Evolutionary conservation across 2,329 filamentous ascomycete species (phyloP), one percentile per base, ranked within the genome.

Genomic region (Fusarium cicatricum): DNA sequence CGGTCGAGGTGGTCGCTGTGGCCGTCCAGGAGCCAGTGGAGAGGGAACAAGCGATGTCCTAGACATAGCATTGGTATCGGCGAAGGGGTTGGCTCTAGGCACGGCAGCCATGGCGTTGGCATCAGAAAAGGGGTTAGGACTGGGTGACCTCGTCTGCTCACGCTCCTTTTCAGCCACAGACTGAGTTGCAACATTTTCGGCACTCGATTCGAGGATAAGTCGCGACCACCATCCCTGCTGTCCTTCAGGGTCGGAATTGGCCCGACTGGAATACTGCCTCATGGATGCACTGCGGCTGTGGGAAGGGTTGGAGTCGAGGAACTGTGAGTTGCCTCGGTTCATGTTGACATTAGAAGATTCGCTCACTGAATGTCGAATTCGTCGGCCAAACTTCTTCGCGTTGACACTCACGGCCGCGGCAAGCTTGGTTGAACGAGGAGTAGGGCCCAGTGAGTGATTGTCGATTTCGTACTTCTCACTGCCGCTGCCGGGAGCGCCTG

Each of bases 251-350:
- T 50, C 37, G 23, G 40, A 46, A 32, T 21, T 47, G 28, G 34
- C 52, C 48, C 53, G 42, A 23, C 48, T 58, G 17, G 51, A 40
- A 32, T 58, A 44, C 26, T 40, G 38, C 29, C 44, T 54, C 33
- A 59, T 64, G 10, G 77, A 77, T 39, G 72, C 74, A 38, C 71
- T 75, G 28, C 76, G 75, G 54, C 75, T 79, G 58, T 78, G 77
- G 23, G 68, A 67, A 11, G 58, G 55, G 45, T 62, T 52, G 2
- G 69, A 50, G 19, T 76, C 73, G 54, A 77, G 72, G 57, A 82
- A 83, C 60, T 85, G 83, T 9, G 83, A 83, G 61, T 80, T 82
- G 7, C 81, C 80, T 41, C 80, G 74, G 68, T 85, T 78, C 58
- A 84, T 74, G 52, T 84, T 78, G 26, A 84, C 77, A 40, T 73